A percentile compares a stretch with the other conserved stretches of the same genome.
Evolutionary conservation across 495 filamentous ascomycete genomes (phyloP).

Genomic region (Penicillium malachiteum): DNA sequence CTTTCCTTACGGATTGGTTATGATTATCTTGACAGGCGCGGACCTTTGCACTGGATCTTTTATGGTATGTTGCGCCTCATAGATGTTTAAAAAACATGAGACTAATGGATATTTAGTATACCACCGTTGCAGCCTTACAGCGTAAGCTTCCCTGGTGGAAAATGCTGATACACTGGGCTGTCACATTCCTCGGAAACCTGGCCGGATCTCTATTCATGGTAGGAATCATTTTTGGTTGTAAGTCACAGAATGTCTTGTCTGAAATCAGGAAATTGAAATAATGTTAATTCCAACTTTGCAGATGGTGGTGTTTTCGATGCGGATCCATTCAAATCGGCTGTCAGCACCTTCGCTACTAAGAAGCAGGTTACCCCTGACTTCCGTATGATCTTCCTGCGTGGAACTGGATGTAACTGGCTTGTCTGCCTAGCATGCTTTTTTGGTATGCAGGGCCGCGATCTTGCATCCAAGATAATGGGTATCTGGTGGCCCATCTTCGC

Average conservation of each 20-base stretch:
- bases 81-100: background rate
- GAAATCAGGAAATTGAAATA: background rate
- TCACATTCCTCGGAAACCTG: conserved; percentile 61
- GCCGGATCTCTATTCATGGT: conserved; percentile 59
- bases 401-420: conserved; percentile 64
- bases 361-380: conserved; percentile 58
- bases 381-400: conserved; percentile 60
- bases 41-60: conserved; percentile 61
- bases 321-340: conserved; percentile 49
- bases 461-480: conserved; percentile 56
- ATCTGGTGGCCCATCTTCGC: conserved; percentile 65
- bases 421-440: conserved; percentile 61
- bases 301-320: conserved; percentile 57
- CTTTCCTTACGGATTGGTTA: conserved; percentile 58
- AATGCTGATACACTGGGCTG: conserved; percentile 53
- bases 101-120: conserved; percentile 38
- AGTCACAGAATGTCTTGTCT: conserved; percentile 9
- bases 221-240: conserved; percentile 58
- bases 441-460: conserved; percentile 53
- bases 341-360: conserved; percentile 50
- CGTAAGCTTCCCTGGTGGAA: conserved; percentile 47
- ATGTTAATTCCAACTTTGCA: conserved; percentile 10
- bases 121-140: conserved; percentile 54
- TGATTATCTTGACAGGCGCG: conserved; percentile 59
- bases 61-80: conserved; percentile 40